Base-by-base conservation (phyloP, 768 basidiomycete species). In the Hericium coralloides region DNA sequence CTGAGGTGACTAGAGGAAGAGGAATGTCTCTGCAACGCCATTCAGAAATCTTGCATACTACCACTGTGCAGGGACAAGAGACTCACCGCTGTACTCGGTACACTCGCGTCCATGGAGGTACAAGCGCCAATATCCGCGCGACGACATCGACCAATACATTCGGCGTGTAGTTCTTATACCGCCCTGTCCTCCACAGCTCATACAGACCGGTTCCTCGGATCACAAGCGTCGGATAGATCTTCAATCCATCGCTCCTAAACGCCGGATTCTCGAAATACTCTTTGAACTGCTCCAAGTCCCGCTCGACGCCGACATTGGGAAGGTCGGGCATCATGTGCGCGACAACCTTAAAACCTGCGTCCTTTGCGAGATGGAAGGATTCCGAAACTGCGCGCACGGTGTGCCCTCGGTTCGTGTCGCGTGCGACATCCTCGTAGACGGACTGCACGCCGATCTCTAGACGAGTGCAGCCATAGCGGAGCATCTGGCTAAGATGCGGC, bases 291-390 rank as follows among this genome's bases (percentile, higher is more conserved):
- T 94, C 94, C 49, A 99, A 81, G 71, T 99, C 97, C 56, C 97
- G 84, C 74, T 98, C 97, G 58, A 95, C 80, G 37, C 97, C 97
- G 57, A 98, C 92, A 68, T 99, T 99, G 9, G 95, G 95, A 9
- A 98, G 80, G 70, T 99, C 95, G 14, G 95, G 94, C 95, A 99
- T 99, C 97, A 98, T 98, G 69, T 99, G 97, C 18, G 95, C 95
- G 26, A 99, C 97, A 55, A 99, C 95, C 72, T 99, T 99, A 85
- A 97, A 99, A 4, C 97, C 97, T 1, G 95, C 97, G 65, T 99
- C 95, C 70, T 99, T 99, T 18, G 94, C 87, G 65, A 99, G 84
- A 66, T 98, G 95, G 73, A 99, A 99, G 12, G 89, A 91, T 70
- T 99, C 95, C 49, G 91, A 86, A 55, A 98, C 95, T 9, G 95